Evolutionary conservation across 306 rosid genomes (phyloP).

Genomic region (Ormosia emarginata): DNA sequence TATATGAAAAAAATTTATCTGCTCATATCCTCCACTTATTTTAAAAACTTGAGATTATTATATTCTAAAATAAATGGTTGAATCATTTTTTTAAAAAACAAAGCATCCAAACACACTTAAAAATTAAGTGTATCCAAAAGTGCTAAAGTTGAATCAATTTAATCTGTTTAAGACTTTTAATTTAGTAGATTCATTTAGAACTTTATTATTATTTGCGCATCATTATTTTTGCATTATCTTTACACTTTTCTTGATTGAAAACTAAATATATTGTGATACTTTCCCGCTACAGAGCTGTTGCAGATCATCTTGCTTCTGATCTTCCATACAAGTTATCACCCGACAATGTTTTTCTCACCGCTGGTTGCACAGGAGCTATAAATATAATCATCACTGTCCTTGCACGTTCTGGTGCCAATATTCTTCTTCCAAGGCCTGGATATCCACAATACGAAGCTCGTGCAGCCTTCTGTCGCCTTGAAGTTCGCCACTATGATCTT

Average conservation of each 20-base stretch:
- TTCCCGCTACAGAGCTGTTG: slow-evolving; percentile 24
- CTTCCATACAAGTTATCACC: slow-evolving; percentile 20
- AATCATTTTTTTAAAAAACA: too few relatives aligned
- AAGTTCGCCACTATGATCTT: slow-evolving; percentile 55
- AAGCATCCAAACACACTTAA: too few relatives aligned
- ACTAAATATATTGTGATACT: neutral
- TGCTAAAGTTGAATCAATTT: neutral
- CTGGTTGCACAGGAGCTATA: slow-evolving; percentile 58
- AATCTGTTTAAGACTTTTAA: neutral
- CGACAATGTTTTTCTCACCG: slow-evolving; percentile 34
- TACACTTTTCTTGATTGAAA: neutral
- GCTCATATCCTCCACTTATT: too few relatives aligned
- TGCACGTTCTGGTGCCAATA: slow-evolving; percentile 55
- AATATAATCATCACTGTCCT: slow-evolving; percentile 40
- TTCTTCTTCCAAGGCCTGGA: slow-evolving; percentile 57
- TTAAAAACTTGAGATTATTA: too few relatives aligned
- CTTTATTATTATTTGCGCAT: neutral
- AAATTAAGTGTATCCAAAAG: too few relatives aligned
- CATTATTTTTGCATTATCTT: too few relatives aligned
- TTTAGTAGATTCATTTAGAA: neutral
- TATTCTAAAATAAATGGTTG: too few relatives aligned
- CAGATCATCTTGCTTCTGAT: slow-evolving; percentile 27
- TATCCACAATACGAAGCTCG: slow-evolving; percentile 49
- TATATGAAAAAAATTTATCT: too few relatives aligned
- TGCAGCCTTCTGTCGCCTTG: slow-evolving; percentile 30